Base-by-base conservation (phyloP, 192 early-diverging fungal genomes). In the Rhizophagus sp. region DNA sequence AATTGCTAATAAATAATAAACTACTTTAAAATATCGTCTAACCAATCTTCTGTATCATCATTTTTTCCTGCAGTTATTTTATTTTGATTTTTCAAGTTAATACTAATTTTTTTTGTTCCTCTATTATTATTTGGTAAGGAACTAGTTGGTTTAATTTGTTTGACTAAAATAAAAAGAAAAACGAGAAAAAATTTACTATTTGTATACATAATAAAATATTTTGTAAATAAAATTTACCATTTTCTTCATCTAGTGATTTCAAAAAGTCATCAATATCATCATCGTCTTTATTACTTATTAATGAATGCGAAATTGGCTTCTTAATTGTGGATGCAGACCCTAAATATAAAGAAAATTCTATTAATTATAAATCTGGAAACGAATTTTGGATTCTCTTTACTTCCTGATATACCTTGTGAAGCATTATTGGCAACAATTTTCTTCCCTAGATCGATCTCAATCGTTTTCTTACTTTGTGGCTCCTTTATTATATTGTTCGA, bases 251-350 rank as follows among this genome's bases (percentile, higher is more conserved):
- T 7, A 69, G 67, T 30, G 67, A 69, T n/a, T 69, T 69, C 24
- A 69, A 69, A 39, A 69, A 69, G 4, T 69, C 67, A 69, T 69
- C 67, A 69, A 69, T 69, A 34, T 36, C 67, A 34, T 67, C 65
- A 33, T 69, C 67, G 15, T 22, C 65, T 66, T 66, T 66, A 33
- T 36, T 69, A 36, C 11, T 11, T 39, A 69, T 69, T 69, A n/a
- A n/a, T 69, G 66, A 30, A n/a, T 65, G 63, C n/a, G 63, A 17
- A 33, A 19, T 68, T 68, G 66, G 34, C 17, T 68, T 68, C 34
- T 30, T 3, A 57, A 1, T 57, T 6, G 6, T 57, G 19, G 52
- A 57, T 57, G 19, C 4, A 22, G 52, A 57, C 17, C 1, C 52
- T 57, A 22, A 52, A 52, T 22, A 57, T 17, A 57, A 57, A 57